Conservation (phyloP, 2,329 filamentous ascomycete species). For the Colletotrichum sp. region DNA sequence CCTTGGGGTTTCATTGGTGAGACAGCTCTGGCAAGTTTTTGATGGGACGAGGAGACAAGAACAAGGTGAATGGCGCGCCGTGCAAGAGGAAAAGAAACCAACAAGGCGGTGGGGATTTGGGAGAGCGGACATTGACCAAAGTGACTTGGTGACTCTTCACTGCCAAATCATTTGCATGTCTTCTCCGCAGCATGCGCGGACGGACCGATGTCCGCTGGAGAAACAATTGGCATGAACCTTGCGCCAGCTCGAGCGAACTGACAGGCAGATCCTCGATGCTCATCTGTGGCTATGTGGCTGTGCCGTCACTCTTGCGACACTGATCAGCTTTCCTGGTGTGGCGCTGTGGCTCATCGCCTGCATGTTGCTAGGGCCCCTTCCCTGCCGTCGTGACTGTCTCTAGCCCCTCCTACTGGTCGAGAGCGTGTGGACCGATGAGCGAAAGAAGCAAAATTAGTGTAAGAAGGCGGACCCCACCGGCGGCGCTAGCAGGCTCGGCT, state of each 20-base stretch:
- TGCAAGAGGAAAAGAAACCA: not conserved
- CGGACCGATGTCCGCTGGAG: slow-evolving; percentile 5
- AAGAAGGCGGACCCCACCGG: not conserved
- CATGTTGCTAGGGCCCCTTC: not conserved
- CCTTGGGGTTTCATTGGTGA: slow-evolving; percentile 7
- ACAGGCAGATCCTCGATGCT: not conserved
- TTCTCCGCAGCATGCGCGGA: not conserved
- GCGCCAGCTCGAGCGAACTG: not conserved
- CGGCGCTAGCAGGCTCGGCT: slow-evolving; percentile 1
- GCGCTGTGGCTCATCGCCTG: slow-evolving; percentile 15
- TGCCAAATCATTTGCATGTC: not conserved
- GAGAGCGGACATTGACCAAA: not conserved
- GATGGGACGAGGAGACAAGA: not conserved
- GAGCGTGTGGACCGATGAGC: not conserved
- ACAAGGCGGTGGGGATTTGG: not conserved
- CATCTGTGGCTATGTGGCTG: slow-evolving; percentile 19
- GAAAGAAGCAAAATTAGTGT: slow-evolving; percentile 3
- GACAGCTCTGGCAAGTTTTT: slow-evolving; percentile 1
- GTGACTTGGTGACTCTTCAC: not conserved
- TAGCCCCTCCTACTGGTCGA: not conserved
- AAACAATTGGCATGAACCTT: slow-evolving; percentile 1
- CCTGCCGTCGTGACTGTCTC: not conserved
- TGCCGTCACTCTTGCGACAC: slow-evolving; percentile 5
- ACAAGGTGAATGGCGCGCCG: not conserved
- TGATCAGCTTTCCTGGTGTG: slow-evolving; percentile 2